Conservation (phyloP, 768 basidiomycete species). For the Auricularia sp. region DNA sequence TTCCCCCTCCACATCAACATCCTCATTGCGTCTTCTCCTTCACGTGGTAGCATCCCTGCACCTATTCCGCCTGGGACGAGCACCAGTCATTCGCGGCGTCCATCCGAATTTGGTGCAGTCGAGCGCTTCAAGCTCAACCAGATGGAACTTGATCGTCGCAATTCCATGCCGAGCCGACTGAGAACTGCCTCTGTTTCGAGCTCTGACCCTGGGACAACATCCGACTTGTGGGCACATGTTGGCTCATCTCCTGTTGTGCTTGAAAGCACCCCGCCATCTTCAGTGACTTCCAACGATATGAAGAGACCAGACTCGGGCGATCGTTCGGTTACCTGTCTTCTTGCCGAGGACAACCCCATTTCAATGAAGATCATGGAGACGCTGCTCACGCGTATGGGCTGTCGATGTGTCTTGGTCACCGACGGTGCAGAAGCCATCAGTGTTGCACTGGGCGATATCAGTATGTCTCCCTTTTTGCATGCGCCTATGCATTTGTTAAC, state of each 20-base stretch:
- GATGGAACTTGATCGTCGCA: slow-evolving; percentile 64
- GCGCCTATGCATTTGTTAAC: slow-evolving; percentile 14
- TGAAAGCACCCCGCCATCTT: slow-evolving; percentile 69
- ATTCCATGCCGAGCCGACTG: slow-evolving; percentile 79
- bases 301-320: slow-evolving; percentile 71
- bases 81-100: slow-evolving; percentile 64
- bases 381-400: slow-evolving; percentile 84
- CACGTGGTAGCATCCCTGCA: slow-evolving; percentile 53
- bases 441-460: slow-evolving; percentile 95
- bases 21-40: slow-evolving; percentile 82
- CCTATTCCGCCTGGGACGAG: slow-evolving; percentile 63
- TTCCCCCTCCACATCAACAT: slow-evolving; percentile 85
- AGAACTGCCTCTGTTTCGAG: slow-evolving; percentile 76
- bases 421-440: slow-evolving; percentile 97
- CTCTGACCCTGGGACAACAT: slow-evolving; percentile 71
- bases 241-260: slow-evolving; percentile 45
- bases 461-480: slow-evolving; percentile 40
- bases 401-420: slow-evolving; percentile 88
- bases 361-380: slow-evolving; percentile 97
- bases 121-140: slow-evolving; percentile 83
- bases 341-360: slow-evolving; percentile 97
- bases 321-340: slow-evolving; percentile 82
- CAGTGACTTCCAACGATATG: slow-evolving; percentile 76
- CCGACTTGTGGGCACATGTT: slow-evolving; percentile 59
- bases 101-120: slow-evolving; percentile 80